phyloP scores from a whole-genome alignment of 768 basidiomycete species.

The Tricholoma hemisulphureum region DNA sequence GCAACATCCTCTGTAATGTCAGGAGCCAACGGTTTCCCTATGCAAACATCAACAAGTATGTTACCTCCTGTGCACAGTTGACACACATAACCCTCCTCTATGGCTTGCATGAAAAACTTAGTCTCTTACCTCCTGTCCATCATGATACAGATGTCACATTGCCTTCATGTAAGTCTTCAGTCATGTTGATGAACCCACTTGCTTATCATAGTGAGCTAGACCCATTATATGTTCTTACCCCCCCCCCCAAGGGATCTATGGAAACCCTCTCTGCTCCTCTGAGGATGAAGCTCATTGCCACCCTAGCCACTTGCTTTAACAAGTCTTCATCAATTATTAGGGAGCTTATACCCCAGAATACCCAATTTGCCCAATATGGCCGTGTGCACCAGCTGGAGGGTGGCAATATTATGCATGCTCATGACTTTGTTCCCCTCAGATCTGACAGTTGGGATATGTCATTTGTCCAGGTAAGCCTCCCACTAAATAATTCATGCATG shows the following conservation, averaged over 20 bases:
- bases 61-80: slow-evolving; percentile 30
- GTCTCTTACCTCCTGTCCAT: slow-evolving; percentile 6
- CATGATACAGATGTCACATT: slow-evolving; percentile 4
- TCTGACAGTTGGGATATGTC: slow-evolving; percentile 29
- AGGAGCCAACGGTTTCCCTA: slow-evolving; percentile 32
- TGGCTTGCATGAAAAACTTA: slow-evolving; percentile 22
- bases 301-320: background rate
- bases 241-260: background rate
- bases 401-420: slow-evolving; percentile 30
- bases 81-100: slow-evolving; percentile 28
- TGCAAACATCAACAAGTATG: slow-evolving; percentile 26
- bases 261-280: background rate
- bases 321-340: background rate
- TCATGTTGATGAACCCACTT: background rate
- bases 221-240: background rate
- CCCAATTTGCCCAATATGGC: slow-evolving; percentile 23
- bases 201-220: background rate
- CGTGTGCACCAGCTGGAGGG: slow-evolving; percentile 22
- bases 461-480: slow-evolving; percentile 30
- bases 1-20: slow-evolving; percentile 26
- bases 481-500: background rate
- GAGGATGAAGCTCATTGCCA: background rate
- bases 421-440: background rate
- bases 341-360: background rate
- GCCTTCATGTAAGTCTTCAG: slow-evolving; percentile 10